Evolutionary conservation across 768 basidiomycete genomes (phyloP), one percentile per base, ranked within the genome.

Genomic region (Leucosporidium creatinivorum): DNA sequence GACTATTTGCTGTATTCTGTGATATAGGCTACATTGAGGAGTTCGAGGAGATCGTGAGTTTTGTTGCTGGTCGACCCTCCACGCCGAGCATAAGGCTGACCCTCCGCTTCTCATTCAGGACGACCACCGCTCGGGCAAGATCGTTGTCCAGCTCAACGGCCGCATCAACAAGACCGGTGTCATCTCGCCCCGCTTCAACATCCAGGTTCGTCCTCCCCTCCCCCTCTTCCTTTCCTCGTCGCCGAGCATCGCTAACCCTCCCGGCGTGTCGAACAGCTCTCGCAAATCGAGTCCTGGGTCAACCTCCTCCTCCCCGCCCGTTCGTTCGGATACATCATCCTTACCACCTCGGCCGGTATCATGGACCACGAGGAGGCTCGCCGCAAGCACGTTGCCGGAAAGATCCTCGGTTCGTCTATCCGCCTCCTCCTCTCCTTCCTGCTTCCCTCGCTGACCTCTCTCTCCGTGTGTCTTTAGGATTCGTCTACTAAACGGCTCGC

Each of bases 361-460:
- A 84, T 98, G 78, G 96, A 97, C 82, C 96, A 99, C 79, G 93
- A 96, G 80, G 94, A 98, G 84, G 94, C 94, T 56, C 87, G 94
- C 82, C 87, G 93, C 77, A 98, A 97, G 83, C 93, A 94, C 81
- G 87, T 96, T 67, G 93, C 92, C 81, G 93, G 93, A 68, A 96
- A 96, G 82, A 84, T 96, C 69, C 81, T 69, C 65, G 67, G 68
- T 56, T 49, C 50, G 52, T 48, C 19, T 47, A 8, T 44, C 13
- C n/a, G n/a, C 39, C 39, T 33, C 33, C 5, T 33, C 31, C 55
- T 33, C 51, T 49, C 52, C 18, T 31, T 62, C 48, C 26, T 57
- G 30, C 39, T n/a, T 36, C 51, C n/a, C 25, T 13, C 48, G 39
- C 39, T 44, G 15, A 44, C 26, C 25, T 57, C 15, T 44, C 10